Evolutionary conservation across 106 monocot species (phyloP), one percentile per base, ranked within the genome.

Genomic region (Chionographis japonica): DNA sequence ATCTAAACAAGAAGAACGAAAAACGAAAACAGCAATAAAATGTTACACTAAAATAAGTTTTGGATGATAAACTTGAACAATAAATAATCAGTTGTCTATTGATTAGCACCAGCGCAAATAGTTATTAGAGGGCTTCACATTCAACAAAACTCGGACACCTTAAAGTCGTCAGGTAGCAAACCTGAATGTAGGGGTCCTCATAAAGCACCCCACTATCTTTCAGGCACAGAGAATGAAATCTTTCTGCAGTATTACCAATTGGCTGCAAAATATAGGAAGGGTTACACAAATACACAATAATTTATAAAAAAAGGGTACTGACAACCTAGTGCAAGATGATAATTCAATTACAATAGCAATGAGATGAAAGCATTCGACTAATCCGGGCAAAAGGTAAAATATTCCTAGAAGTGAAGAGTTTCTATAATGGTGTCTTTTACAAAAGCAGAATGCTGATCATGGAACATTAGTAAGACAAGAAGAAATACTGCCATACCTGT

Each of bases 201-300:
- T 93, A 98, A 7, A 98, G 75, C 16, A 98, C 90, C 10, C 97
- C 97, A 57, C 97, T 98, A 62, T 98, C 97, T 75, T 92, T 98
- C 63, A 90, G 49, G 60, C 97, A 98, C 57, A 98, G 71, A 6
- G 90, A 76, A 74, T 77, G 77, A 65, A 93, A 98, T 64, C 81
- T 87, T 67, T 98, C 92, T n/a, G 78, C 76, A 66, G 81, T 82
- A 63, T 90, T 90, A 19, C 84, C 74, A 68, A 81, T 92, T 60
- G 97, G 92, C 97, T 98, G 97, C 38, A 84, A 75, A 74, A 40
- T 58, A 40, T 35, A 49, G 56, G 16, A 59, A 56, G 2, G 54
- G 19, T 38, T 27, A 27, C 27, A 27, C 27, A 27, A 27, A 27
- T 1, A 46, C 46, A 5, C 5, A 46, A 1, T 46, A 46, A 46